Conservation (phyloP, 176 grass and related monocot species). For the Musa troglodytarum region DNA sequence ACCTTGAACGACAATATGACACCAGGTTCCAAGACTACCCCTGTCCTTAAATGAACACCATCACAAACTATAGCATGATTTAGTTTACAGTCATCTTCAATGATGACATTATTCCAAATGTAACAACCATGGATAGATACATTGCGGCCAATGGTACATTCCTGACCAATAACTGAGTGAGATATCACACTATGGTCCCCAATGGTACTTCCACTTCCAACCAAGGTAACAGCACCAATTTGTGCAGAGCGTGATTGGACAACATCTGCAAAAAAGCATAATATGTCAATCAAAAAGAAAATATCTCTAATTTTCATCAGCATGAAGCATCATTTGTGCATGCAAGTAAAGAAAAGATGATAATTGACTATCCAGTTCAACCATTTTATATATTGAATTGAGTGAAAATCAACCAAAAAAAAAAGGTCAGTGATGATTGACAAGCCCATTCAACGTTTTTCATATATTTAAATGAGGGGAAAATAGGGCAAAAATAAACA, state of each 20-base stretch:
- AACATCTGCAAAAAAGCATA: slow-evolving; percentile 46
- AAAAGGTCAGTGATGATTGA: too few relatives aligned
- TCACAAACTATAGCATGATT: slow-evolving; percentile 75
- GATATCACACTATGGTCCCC: slow-evolving; percentile 52
- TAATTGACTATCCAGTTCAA: background rate
- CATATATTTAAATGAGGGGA: too few relatives aligned
- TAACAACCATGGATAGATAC: slow-evolving; percentile 61
- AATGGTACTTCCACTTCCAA: slow-evolving; percentile 69
- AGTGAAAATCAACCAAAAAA: too few relatives aligned
- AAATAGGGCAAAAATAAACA: too few relatives aligned
- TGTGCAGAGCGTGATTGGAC: slow-evolving; percentile 52
- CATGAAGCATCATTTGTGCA: background rate
- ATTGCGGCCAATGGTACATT: slow-evolving; percentile 64
- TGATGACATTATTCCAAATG: slow-evolving; percentile 79
- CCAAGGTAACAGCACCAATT: slow-evolving; percentile 57
- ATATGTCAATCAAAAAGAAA: background rate
- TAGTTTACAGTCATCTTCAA: slow-evolving; percentile 90
- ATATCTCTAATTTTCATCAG: background rate
- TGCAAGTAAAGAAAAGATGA: background rate
- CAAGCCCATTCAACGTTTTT: too few relatives aligned
- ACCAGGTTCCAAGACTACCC: slow-evolving; percentile 65
- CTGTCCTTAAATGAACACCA: slow-evolving; percentile 58
- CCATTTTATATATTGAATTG: too few relatives aligned
- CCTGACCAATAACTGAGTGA: slow-evolving; percentile 67
- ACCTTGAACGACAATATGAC: slow-evolving; percentile 96